phyloP scores from a whole-genome alignment of 805 yeast genomes.

The Tetrapisispora pingtungensis region DNA sequence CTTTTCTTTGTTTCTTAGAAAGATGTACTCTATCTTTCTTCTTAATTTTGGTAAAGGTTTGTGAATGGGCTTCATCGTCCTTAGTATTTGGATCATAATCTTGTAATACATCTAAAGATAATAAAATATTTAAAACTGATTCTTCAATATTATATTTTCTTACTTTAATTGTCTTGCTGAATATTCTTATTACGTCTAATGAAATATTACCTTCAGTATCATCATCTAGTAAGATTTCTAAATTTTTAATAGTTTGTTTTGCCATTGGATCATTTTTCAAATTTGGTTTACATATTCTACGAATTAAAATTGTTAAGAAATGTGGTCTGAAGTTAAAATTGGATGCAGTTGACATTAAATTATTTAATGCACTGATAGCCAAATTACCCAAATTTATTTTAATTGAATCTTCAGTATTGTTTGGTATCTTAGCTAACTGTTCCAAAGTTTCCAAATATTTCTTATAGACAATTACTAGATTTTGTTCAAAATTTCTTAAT shows the following conservation, averaged over 20 bases:
- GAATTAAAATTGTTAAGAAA: conserved; percentile 53
- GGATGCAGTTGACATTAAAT: conserved; percentile 54
- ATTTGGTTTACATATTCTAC: conserved; percentile 57
- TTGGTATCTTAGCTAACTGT: conserved; percentile 32
- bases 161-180: conserved; percentile 61
- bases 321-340: conserved; percentile 80
- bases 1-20: conserved; percentile 82
- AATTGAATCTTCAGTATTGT: conserved; percentile 21
- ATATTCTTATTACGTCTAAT: conserved; percentile 55
- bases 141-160: conserved; percentile 78
- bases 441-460: conserved; percentile 51
- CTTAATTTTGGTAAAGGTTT: conserved; percentile 41
- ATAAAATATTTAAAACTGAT: conserved; percentile 60
- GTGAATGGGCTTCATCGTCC: conserved; percentile 32
- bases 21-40: conserved; percentile 87
- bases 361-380: conserved; percentile 73
- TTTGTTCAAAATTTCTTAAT: conserved; percentile 72
- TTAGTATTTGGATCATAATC: conserved; percentile 64
- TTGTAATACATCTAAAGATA: conserved; percentile 54
- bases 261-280: conserved; percentile 37
- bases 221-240: conserved; percentile 62
- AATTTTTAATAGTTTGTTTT: conserved; percentile 47
- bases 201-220: conserved; percentile 81
- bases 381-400: conserved; percentile 37
- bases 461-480: conserved; percentile 58